phyloP scores from a whole-genome alignment of 176 grass and related monocot species.

The Oryza nivara region DNA sequence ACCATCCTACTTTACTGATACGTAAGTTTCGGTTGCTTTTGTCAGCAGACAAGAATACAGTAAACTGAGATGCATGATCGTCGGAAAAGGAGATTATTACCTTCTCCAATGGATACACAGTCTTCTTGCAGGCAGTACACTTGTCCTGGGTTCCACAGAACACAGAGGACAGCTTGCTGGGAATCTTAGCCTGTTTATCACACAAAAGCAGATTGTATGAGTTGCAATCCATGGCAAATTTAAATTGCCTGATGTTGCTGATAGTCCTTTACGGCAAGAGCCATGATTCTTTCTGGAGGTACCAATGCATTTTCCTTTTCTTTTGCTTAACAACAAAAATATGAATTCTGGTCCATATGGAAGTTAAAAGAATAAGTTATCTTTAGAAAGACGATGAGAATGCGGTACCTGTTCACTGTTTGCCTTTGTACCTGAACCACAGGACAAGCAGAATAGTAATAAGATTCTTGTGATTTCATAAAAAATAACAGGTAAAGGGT shows the following conservation, averaged over 20 bases:
- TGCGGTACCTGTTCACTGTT: conserved; percentile 57
- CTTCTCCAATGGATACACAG: conserved; percentile 70
- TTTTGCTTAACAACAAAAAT: conserved; percentile 18
- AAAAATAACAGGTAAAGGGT: conserved; percentile 6
- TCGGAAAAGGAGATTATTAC: conserved; percentile 35
- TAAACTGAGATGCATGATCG: not conserved
- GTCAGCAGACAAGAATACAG: not conserved
- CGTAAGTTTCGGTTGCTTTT: not conserved
- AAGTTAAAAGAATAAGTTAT: conserved; percentile 14
- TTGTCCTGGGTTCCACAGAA: conserved; percentile 70
- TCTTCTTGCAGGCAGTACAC: conserved; percentile 64
- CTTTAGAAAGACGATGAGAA: conserved; percentile 21
- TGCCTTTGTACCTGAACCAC: conserved; percentile 54
- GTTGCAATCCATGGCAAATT: conserved; percentile 15
- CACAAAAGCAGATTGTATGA: conserved; percentile 2
- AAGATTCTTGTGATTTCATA: conserved; percentile 26
- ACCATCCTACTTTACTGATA: not conserved
- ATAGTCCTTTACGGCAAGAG: conserved; percentile 4
- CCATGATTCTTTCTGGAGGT: not conserved
- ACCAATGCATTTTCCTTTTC: not conserved
- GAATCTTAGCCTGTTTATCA: conserved; percentile 53
- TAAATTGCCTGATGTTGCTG: not conserved
- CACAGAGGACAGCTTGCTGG: conserved; percentile 61
- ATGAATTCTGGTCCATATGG: conserved; percentile 21
- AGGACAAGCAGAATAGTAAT: conserved; percentile 35